Percentiles rank a stretch among this genome's conserved stretches.
Conservation (phyloP, 1,284 basidiomycete species). For the Trichosporon asahii region DNA sequence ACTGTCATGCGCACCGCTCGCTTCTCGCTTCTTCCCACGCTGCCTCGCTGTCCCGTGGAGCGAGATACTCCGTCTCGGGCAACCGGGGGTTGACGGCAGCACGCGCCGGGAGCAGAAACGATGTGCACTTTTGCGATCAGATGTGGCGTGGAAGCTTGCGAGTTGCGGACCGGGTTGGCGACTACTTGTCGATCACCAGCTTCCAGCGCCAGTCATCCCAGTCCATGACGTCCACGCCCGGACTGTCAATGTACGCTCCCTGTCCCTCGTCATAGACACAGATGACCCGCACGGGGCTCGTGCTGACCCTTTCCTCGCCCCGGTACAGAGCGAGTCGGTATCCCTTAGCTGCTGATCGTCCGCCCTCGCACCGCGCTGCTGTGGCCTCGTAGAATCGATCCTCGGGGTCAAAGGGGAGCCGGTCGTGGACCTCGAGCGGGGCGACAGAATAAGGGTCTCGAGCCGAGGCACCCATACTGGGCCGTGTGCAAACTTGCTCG, state of each 20-base stretch:
- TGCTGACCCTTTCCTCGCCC: conserved; percentile 29
- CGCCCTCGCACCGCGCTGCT: conserved; percentile 28
- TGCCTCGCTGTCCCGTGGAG: too few species aligned
- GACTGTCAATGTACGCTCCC: conserved; percentile 32
- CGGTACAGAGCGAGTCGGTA: conserved; percentile 40
- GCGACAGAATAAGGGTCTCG: neutral
- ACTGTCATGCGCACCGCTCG: too few species aligned
- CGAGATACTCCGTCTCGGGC: too few species aligned
- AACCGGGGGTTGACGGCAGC: too few species aligned
- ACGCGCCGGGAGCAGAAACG: too few species aligned
- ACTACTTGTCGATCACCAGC: conserved; percentile 11
- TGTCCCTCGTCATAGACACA: conserved; percentile 39
- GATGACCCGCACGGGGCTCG: conserved; percentile 33
- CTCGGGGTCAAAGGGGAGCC: conserved; percentile 22
- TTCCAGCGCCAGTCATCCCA: conserved; percentile 45
- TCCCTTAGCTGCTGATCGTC: conserved; percentile 32
- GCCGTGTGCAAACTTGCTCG: conserved; percentile 42
- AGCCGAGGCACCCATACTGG: conserved; percentile 23
- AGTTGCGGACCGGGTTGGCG: too few species aligned
- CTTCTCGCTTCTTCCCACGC: neutral
- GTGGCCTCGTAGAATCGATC: conserved; percentile 10
- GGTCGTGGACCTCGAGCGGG: neutral
- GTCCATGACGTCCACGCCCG: conserved; percentile 35
- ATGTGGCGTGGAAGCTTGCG: too few species aligned
- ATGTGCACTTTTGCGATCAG: too few species aligned